phyloP scores from a whole-genome alignment of 768 basidiomycete species.

The Boletus vermiculosoides region DNA sequence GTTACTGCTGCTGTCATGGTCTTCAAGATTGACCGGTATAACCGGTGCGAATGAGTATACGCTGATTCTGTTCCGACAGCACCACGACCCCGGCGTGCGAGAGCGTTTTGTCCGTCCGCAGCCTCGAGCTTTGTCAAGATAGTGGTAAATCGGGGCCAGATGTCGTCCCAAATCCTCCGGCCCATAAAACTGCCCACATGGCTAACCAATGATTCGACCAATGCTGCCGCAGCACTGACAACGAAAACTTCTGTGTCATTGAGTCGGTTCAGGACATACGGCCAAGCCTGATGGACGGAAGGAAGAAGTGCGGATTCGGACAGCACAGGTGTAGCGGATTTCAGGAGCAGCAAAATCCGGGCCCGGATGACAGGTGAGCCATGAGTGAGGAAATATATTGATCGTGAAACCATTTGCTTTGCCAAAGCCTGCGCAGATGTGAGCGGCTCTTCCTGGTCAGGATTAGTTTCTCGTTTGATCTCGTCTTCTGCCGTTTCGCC shows the following conservation, averaged over 20 bases:
- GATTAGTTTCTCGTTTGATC: conserved; percentile 16
- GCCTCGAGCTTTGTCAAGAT: conserved; percentile 60
- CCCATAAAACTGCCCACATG: conserved; percentile 86
- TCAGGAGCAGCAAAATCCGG: conserved; percentile 73
- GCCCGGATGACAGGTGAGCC: conserved; percentile 82
- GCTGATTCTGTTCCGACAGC: conserved; percentile 64
- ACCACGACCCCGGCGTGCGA: conserved; percentile 53
- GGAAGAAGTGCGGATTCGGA: conserved; percentile 77
- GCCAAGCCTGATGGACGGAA: conserved; percentile 87
- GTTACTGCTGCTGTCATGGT: conserved; percentile 69
- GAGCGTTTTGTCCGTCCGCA: conserved; percentile 66
- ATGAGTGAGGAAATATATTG: conserved; percentile 89
- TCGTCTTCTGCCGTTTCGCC: conserved; percentile 26
- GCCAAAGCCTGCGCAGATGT: conserved; percentile 76
- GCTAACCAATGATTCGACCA: conserved; percentile 69
- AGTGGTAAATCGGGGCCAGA: conserved; percentile 80
- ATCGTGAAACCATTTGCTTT: conserved; percentile 82
- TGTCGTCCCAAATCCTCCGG: conserved; percentile 82
- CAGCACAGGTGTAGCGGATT: conserved; percentile 69
- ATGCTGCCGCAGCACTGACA: conserved; percentile 66
- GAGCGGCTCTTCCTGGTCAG: conserved; percentile 46
- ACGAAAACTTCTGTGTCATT: conserved; percentile 74
- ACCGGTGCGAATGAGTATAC: conserved; percentile 77
- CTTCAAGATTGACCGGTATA: conserved; percentile 72
- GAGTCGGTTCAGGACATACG: conserved; percentile 86